These are phyloP conservation scores for Vigna angularis DNA, from an alignment of 306 rosid species.

Conservation along the genomic window DNA sequence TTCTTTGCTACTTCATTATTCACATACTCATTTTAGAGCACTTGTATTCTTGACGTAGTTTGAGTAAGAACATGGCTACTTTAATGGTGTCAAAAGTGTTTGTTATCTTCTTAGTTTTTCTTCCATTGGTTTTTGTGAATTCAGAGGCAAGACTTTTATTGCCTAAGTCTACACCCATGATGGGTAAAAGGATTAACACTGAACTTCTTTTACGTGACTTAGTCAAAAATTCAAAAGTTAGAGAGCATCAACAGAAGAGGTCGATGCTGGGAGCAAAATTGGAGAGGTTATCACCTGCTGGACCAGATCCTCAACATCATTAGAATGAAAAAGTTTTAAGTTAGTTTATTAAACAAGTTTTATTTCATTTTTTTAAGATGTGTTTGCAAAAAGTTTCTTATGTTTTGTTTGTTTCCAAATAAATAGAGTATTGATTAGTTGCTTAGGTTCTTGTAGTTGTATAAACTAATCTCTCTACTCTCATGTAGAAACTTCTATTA, in stretches of 20 bases:
- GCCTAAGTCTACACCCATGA: constrained; percentile 32
- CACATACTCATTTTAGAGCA: constrained; percentile 29
- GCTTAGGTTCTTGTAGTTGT: background rate
- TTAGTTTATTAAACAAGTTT: no score
- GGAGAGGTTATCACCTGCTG: constrained; percentile 52
- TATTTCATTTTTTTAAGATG: no score
- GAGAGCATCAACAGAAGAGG: constrained; percentile 36
- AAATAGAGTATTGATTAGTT: background rate
- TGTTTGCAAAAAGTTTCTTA: no score
- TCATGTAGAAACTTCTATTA: background rate
- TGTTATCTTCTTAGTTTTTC: constrained; percentile 37
- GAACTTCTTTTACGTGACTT: constrained; percentile 44
- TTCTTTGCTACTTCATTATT: constrained; percentile 4
- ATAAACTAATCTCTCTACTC: constrained; percentile 4
- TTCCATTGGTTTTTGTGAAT: constrained; percentile 44
- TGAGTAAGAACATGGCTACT: constrained; percentile 42
- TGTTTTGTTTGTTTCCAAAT: background rate
- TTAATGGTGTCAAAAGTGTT: constrained; percentile 45
- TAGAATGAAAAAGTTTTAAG: constrained; percentile 1
- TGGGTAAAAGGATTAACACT: constrained; percentile 37
- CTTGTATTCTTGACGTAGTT: constrained; percentile 13
- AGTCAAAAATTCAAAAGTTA: background rate
- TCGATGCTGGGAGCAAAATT: constrained; percentile 43
- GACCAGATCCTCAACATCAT: constrained; percentile 73
- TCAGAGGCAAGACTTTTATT: constrained; percentile 49